Conservation (phyloP, 2,329 filamentous ascomycete species). For the Podosphaera fusca region DNA sequence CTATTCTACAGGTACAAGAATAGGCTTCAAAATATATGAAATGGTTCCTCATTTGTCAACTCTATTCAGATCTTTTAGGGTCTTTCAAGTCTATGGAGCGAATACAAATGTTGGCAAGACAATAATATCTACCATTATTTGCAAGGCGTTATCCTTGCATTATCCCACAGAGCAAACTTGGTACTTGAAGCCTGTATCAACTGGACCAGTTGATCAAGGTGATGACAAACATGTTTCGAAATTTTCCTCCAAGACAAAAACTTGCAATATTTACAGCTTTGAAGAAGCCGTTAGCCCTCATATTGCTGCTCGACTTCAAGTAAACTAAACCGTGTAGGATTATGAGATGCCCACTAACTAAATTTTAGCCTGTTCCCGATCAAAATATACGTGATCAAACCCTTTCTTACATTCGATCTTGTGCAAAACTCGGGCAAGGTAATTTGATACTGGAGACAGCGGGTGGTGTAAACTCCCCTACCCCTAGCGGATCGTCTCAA, state of each 20-base stretch:
- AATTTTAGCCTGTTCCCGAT: constrained; percentile 24
- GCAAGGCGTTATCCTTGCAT: constrained; percentile 30
- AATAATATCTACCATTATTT: constrained; percentile 50
- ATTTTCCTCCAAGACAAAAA: constrained; percentile 30
- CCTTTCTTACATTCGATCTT: constrained; percentile 21
- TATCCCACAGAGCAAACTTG: constrained; percentile 26
- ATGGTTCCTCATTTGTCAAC: constrained; percentile 6
- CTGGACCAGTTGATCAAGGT: constrained; percentile 43
- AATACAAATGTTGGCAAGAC: constrained; percentile 78
- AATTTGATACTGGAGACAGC: constrained; percentile 59
- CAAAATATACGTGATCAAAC: constrained; percentile 26
- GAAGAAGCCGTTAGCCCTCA: constrained; percentile 57
- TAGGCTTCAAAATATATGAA: not conserved
- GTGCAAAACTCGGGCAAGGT: constrained; percentile 22
- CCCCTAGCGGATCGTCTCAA: constrained; percentile 52
- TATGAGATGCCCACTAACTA: not conserved
- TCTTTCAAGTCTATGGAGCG: constrained; percentile 58
- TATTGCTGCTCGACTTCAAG: constrained; percentile 29
- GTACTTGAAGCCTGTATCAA: constrained; percentile 67
- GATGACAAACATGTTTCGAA: constrained; percentile 40
- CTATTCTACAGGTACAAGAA: not conserved
- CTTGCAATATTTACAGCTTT: constrained; percentile 47
- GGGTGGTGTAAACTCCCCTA: constrained; percentile 59
- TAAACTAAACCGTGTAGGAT: not conserved
- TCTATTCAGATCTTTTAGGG: constrained; percentile 31